Conservation (phyloP, 192 early-diverging fungal genomes). For the Gamsiella multidivaricata region DNA sequence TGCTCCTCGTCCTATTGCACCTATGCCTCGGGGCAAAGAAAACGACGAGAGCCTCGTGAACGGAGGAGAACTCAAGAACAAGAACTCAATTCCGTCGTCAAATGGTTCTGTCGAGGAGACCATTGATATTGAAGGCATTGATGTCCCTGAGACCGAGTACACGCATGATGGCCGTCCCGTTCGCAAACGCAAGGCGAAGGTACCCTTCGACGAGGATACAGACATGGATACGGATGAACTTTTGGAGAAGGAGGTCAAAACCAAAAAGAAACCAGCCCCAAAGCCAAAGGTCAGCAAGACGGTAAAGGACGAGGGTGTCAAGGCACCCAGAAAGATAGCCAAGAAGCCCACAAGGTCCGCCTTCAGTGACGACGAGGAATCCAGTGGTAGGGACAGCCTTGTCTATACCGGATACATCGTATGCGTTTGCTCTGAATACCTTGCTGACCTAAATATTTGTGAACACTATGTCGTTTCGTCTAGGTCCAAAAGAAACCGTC, state of each 20-base stretch:
- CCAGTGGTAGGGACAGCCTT: conserved; percentile 2
- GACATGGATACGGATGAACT: conserved; percentile 53
- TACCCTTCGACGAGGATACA: conserved; percentile 47
- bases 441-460: too few species aligned
- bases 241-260: conserved; percentile 45
- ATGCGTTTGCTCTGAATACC: too few species aligned
- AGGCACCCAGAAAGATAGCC: conserved; percentile 28
- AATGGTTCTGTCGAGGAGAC: conserved; percentile 16
- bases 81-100: not conserved
- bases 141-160: conserved; percentile 23
- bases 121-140: conserved; percentile 38
- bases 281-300: conserved; percentile 20
- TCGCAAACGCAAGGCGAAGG: conserved; percentile 44
- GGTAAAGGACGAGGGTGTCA: conserved; percentile 10
- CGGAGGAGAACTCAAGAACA: conserved; percentile 2
- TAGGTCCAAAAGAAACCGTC: conserved; percentile 6
- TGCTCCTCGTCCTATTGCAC: not conserved
- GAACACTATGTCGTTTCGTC: not conserved
- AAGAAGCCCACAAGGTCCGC: conserved; percentile 23
- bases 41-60: conserved; percentile 25
- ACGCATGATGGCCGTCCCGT: conserved; percentile 33
- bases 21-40: conserved; percentile 32
- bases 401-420: too few species aligned
- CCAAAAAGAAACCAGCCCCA: conserved; percentile 31
- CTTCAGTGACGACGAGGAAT: conserved; percentile 51